These are phyloP conservation scores for Mortierella sp. DNA, from an alignment of 371 early-diverging fungal genomes.

Conservation along the genomic window DNA sequence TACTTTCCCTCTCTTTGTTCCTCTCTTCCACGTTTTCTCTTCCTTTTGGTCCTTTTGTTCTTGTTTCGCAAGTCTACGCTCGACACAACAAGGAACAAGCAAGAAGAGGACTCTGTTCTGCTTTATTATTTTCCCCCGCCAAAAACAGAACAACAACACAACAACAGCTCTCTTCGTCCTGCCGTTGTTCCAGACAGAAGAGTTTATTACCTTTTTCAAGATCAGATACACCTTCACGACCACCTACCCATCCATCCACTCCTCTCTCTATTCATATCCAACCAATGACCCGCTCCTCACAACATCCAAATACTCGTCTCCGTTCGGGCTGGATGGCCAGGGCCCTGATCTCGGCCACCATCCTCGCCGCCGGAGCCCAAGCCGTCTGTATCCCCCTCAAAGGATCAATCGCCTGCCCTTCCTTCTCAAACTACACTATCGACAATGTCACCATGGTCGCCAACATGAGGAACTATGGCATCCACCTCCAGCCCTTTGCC, in stretches of 20 bases:
- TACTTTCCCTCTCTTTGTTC: not conserved
- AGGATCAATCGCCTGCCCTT: conserved; percentile 25
- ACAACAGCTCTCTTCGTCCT: too few species aligned
- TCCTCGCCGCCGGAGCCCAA: conserved; percentile 22
- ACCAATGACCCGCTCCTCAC: conserved; percentile 1
- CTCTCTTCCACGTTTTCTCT: not conserved
- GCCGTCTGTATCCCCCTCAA: conserved; percentile 28
- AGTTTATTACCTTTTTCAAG: not conserved
- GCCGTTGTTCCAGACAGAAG: too few species aligned
- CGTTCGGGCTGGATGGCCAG: conserved; percentile 17
- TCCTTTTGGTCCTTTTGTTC: not conserved
- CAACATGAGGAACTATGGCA: not conserved
- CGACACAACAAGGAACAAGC: not conserved
- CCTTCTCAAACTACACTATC: conserved; percentile 11
- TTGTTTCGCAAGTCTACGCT: not conserved
- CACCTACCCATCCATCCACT: not conserved
- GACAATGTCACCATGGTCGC: conserved; percentile 16
- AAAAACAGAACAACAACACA: not conserved
- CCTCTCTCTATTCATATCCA: conserved; percentile 11
- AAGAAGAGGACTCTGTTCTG: not conserved
- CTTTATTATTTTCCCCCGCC: not conserved
- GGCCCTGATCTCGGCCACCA: conserved; percentile 18
- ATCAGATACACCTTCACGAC: not conserved
- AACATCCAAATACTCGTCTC: not conserved
- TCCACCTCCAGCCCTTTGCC: conserved; percentile 25